Evolutionary conservation across 2,329 filamentous ascomycete genomes (phyloP), one percentile per base, ranked within the genome.

Genomic region (Phialocephala subalpina): DNA sequence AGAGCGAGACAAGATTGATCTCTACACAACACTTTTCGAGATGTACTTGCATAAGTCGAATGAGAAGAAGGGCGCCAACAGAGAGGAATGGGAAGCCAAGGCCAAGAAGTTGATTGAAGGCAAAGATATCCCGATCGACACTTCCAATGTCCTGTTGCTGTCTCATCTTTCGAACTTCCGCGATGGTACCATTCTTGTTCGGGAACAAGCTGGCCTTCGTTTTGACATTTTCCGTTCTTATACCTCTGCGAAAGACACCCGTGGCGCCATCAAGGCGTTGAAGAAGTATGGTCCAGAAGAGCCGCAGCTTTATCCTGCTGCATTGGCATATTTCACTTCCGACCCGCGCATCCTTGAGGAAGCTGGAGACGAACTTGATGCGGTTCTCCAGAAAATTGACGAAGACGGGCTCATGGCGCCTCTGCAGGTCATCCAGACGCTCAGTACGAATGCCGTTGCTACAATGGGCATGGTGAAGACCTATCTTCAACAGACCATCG

Each of bases 161-260:
- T 99, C 97, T 0, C 93, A 98, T 75, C 83, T 99, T 3, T 94
- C 94, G 3, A 88, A 94, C 72, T 99, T 98, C 81, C 86, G 87
- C 53, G 93, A 97, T 74, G 96, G 96, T 20, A 97, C 94, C 0
- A 93, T 93, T 1, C 86, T 99, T 1, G 94, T 99, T 63, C 92
- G 94, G 71, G 96, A 99, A 80, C 93, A 97, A 75, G 93, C 97
- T 66, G 94, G 94, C 22, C 86, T 99, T 2, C 86, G 93, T 49
- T 96, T 94, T 64, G 96, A 99, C 78, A 98, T 99, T 66, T 98
- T 99, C 82, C 90, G 96, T 58, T 97, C 95, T 0, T 97, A 97
- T 77, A 97, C 95, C 1, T 89, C 94, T 0, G 93, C 94, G 25
- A 93, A 94, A 70, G 96, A 99, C 77, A 99, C 96, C 0, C 84